Evolutionary conservation across 768 basidiomycete species (phyloP), one percentile per base, ranked within the genome.

Genomic region (Mrakia blollopis): DNA sequence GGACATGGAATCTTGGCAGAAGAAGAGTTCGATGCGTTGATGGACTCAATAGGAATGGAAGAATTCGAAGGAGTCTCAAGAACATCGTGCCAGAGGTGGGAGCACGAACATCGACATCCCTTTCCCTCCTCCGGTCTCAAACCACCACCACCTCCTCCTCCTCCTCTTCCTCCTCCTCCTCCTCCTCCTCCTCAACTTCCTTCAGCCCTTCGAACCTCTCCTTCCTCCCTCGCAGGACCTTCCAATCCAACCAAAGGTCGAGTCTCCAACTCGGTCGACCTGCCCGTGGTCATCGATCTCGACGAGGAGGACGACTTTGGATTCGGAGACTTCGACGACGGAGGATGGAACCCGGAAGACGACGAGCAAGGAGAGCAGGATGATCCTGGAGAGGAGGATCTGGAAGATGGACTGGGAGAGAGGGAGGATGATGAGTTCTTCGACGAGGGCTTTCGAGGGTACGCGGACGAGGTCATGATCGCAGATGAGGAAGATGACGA

Each of bases 251-350:
- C 25, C 37, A 21, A 39, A 41, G 37, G 35, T 41, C 65, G 32
- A 7, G 23, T 37, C 35, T 35, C 18, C 10, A 47, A 54, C 28
- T 18, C 47, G 25, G 44, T 23, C 69, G 44, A 50, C 35, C 69
- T 28, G 6, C 41, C 44, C n/a, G 16, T 52, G n/a, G 16, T 54
- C 69, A 32, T 71, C 69, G 47, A 54, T n/a, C 69, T 54, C 28
- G 69, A 71, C 47, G 28, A n/a, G 60, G 75, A 28, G 47, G 63
- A 63, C 47, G 74, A 54, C 28, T 65, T 70, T 44, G 88, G 89
- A 10, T 92, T 92, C 91, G 88, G 85, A 61, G 89, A 57, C 57
- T 28, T 85, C 80, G 91, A 88, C 16, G 92, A 93, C 79, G 92
- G 90, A 82, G 82, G 86, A 10, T 83, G 82, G 76, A 79, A 83